Conservation (phyloP, 495 filamentous ascomycete genomes). For the Penicillium egyptiacum region DNA sequence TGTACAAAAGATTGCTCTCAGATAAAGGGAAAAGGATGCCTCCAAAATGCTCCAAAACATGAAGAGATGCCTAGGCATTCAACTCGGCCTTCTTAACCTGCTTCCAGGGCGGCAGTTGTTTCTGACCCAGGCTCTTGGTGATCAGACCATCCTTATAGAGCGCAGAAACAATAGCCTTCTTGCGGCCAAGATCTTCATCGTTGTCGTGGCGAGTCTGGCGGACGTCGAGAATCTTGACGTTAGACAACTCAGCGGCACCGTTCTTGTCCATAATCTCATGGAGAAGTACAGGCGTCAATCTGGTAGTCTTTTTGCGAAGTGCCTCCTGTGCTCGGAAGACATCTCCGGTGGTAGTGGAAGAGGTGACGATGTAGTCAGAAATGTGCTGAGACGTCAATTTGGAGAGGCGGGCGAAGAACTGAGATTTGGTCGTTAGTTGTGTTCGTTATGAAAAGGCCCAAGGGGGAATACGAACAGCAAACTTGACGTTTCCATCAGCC, state of each 20-base stretch:
- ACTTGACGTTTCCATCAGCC: constrained; percentile 61
- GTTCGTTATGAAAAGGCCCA: background rate
- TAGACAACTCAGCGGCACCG: constrained; percentile 53
- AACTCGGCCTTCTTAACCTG: background rate
- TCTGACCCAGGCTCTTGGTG: constrained; percentile 11
- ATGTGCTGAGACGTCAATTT: constrained; percentile 74
- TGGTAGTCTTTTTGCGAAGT: constrained; percentile 16
- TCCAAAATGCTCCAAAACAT: constrained; percentile 19
- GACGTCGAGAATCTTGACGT: constrained; percentile 63
- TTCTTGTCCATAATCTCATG: constrained; percentile 45
- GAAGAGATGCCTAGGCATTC: constrained; percentile 1
- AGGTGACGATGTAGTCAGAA: constrained; percentile 62
- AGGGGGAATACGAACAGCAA: constrained; percentile 59
- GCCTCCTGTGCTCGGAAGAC: constrained; percentile 43
- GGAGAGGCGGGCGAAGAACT: constrained; percentile 76
- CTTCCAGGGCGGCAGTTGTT: background rate
- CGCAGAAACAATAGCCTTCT: constrained; percentile 79
- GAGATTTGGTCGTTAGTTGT: constrained; percentile 19
- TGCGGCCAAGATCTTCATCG: constrained; percentile 75
- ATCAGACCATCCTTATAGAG: constrained; percentile 60
- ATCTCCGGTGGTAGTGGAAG: constrained; percentile 52
- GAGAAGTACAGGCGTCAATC: constrained; percentile 21
- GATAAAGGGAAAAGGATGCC: constrained; percentile 13
- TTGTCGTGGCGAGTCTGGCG: constrained; percentile 65
- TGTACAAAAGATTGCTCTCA: constrained; percentile 29